phyloP scores from a whole-genome alignment of 2,329 filamentous ascomycete genomes.

The Dryadomyces sulphureus region DNA sequence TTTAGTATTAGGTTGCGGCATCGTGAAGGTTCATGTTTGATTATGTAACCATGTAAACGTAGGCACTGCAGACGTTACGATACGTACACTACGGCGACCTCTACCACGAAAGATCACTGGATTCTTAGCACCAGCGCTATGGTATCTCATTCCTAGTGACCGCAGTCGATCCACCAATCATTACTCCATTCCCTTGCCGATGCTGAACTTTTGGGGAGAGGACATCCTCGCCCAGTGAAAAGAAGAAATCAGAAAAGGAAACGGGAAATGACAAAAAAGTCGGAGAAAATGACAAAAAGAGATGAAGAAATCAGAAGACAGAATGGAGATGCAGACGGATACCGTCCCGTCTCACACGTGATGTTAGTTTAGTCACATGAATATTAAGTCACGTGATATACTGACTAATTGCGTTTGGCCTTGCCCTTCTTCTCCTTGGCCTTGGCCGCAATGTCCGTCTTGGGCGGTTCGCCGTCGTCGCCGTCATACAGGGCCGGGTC shows the following conservation, averaged over 20 bases:
- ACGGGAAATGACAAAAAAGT: background rate
- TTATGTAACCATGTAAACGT: too few species aligned
- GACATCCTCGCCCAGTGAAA: background rate
- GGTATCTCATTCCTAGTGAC: too few species aligned
- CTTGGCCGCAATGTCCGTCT: constrained; percentile 20
- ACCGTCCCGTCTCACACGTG: too few species aligned
- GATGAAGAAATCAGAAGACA: background rate
- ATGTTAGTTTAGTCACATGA: too few species aligned
- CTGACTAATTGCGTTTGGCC: background rate
- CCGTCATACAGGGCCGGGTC: constrained; percentile 65
- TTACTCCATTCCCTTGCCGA: too few species aligned
- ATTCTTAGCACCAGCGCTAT: too few species aligned
- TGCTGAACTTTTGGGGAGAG: background rate
- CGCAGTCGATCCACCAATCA: too few species aligned
- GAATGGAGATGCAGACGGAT: too few species aligned
- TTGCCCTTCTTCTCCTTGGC: constrained; percentile 12
- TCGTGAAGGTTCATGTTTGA: too few species aligned
- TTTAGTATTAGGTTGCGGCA: background rate
- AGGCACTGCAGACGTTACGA: too few species aligned
- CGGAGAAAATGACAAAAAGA: background rate
- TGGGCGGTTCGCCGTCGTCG: constrained; percentile 31
- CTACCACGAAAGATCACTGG: too few species aligned
- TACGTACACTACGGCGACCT: too few species aligned
- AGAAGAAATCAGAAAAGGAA: background rate
- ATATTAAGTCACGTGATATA: background rate